These are phyloP conservation scores for Rubia yunnanensis DNA, from an alignment of 257 asterid genomes.

Conservation along the genomic window DNA sequence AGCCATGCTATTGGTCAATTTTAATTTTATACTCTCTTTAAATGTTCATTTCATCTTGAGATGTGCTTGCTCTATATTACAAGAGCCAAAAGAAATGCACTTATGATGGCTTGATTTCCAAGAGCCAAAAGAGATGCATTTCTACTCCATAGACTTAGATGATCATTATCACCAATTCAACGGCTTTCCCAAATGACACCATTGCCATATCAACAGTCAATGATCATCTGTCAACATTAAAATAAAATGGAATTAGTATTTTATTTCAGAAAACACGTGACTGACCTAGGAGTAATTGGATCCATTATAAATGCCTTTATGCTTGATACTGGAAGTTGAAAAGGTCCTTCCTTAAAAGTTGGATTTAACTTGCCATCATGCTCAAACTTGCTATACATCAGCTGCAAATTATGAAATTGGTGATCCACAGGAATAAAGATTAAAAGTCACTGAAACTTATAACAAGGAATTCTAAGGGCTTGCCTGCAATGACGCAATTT, in stretches of 20 bases:
- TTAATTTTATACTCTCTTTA: too few species aligned
- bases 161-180: not conserved
- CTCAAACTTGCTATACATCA: slow-evolving; percentile 95
- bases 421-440: not conserved
- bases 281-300: slow-evolving; percentile 76
- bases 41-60: not conserved
- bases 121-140: too few species aligned
- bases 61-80: not conserved
- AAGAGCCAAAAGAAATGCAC: too few species aligned
- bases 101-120: too few species aligned
- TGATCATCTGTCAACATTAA: not conserved
- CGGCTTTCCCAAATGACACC: not conserved
- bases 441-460: not conserved
- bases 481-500: slow-evolving; percentile 80
- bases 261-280: not conserved
- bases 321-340: slow-evolving; percentile 85
- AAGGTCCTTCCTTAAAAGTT: slow-evolving; percentile 76
- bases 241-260: not conserved
- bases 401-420: slow-evolving; percentile 39
- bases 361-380: slow-evolving; percentile 90
- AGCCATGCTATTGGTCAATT: not conserved
- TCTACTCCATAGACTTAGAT: not conserved
- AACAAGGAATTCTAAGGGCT: slow-evolving; percentile 1
- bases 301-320: slow-evolving; percentile 66
- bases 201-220: not conserved